A percentile compares a stretch with the other conserved stretches of the same genome.
These are phyloP conservation scores for Trametes coccinea DNA, from an alignment of 768 basidiomycete species.

Conservation along the genomic window DNA sequence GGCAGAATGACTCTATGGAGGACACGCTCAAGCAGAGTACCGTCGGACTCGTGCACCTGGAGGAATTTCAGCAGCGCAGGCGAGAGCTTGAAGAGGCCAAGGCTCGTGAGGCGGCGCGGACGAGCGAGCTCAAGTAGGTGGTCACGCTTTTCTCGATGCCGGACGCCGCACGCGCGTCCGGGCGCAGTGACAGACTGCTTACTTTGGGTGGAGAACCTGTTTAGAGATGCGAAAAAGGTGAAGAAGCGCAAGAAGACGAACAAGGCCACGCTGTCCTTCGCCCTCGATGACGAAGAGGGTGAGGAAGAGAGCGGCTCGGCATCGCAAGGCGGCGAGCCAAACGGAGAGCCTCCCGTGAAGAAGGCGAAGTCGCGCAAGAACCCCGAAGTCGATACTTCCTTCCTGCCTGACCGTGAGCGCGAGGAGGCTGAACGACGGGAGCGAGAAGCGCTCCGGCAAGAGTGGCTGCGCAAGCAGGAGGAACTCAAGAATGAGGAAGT, in stretches of 20 bases:
- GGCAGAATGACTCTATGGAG: constrained; percentile 93
- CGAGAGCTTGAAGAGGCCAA: constrained; percentile 92
- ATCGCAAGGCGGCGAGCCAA: constrained; percentile 33
- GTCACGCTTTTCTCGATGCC: constrained; percentile 33
- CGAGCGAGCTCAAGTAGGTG: constrained; percentile 84
- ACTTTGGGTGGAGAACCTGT: constrained; percentile 78
- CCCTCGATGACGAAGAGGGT: constrained; percentile 77
- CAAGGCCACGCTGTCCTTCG: constrained; percentile 91
- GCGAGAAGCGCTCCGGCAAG: constrained; percentile 82
- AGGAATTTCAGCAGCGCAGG: constrained; percentile 88
- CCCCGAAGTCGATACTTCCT: constrained; percentile 95
- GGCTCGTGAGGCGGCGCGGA: constrained; percentile 83
- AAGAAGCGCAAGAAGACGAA: constrained; percentile 93
- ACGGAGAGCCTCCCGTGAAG: constrained; percentile 57
- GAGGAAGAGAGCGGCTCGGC: constrained; percentile 39
- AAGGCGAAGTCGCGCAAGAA: constrained; percentile 89
- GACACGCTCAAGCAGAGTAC: constrained; percentile 89
- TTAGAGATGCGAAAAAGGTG: constrained; percentile 84
- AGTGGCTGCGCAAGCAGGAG: constrained; percentile 80
- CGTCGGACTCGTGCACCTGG: constrained; percentile 86
- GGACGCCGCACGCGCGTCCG: constrained; percentile 7
- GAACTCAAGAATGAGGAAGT: constrained; percentile 72
- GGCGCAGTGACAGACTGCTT: constrained; percentile 31
- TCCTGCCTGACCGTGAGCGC: constrained; percentile 95
- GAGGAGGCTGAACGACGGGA: constrained; percentile 90